Percentiles rank a stretch among this genome's conserved stretches.
phyloP scores from a whole-genome alignment of 2,329 filamentous ascomycete genomes.

The Penicillium hesseltinei region DNA sequence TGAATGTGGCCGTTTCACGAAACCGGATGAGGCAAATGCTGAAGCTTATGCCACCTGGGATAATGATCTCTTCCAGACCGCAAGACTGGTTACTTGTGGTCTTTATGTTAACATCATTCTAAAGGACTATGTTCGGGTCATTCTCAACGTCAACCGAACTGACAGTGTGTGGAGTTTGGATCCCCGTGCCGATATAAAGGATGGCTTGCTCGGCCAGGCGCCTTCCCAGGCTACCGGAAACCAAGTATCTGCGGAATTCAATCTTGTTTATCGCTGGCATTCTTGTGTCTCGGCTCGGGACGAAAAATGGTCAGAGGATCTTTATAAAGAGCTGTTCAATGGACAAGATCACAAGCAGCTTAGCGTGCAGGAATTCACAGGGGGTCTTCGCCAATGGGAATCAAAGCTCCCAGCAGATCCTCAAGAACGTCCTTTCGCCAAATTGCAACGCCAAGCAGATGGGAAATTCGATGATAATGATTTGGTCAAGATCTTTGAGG shows the following conservation, averaged over 20 bases:
- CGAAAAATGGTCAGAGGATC: conserved; percentile 60
- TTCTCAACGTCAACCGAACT: conserved; percentile 59
- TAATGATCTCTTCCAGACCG: conserved; percentile 53
- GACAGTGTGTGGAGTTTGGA: conserved; percentile 63
- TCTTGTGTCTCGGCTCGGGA: conserved; percentile 60
- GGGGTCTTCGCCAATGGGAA: conserved; percentile 44
- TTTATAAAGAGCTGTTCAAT: conserved; percentile 51
- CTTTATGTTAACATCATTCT: conserved; percentile 57
- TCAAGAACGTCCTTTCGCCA: conserved; percentile 50
- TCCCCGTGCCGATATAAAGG: conserved; percentile 59
- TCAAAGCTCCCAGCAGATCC: conserved; percentile 45
- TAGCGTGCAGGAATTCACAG: conserved; percentile 40
- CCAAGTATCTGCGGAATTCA: conserved; percentile 67
- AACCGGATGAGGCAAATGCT: conserved; percentile 37
- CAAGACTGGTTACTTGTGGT: conserved; percentile 53
- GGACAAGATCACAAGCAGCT: conserved; percentile 37
- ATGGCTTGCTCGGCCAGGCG: conserved; percentile 45
- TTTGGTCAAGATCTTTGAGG: conserved; percentile 56
- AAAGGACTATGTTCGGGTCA: conserved; percentile 61
- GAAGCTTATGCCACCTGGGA: conserved; percentile 41
- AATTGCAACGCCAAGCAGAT: conserved; percentile 48
- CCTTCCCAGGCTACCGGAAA: conserved; percentile 61
- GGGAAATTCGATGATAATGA: conserved; percentile 58
- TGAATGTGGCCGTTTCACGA: conserved; percentile 67
- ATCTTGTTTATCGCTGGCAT: conserved; percentile 66